Percentiles rank a stretch among this genome's conserved stretches.
Conservation (phyloP, 169 alveolate genomes). For the Plasmodium berghei region DNA sequence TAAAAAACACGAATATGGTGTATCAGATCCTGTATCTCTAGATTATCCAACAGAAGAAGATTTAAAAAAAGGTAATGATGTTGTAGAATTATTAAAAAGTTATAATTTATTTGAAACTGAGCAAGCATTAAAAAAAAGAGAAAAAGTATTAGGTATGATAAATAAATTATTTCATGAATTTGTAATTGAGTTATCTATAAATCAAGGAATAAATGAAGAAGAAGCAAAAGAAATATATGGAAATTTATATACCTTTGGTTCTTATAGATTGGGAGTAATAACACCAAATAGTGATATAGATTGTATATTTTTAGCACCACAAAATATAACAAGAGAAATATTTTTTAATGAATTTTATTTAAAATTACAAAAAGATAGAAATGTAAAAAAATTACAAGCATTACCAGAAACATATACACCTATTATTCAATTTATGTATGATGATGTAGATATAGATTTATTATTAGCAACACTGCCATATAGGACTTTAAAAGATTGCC, state of each 20-base stretch:
- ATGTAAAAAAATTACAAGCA: constrained; percentile 93
- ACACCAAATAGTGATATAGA: constrained; percentile 98
- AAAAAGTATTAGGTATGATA: constrained; percentile 91
- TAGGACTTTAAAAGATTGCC: constrained; percentile 86
- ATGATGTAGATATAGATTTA: constrained; percentile 96
- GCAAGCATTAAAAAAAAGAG: constrained; percentile 91
- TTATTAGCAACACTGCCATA: constrained; percentile 95
- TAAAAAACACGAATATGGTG: constrained; percentile 78
- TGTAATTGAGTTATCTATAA: constrained; percentile 86
- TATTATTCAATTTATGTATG: constrained; percentile 93
- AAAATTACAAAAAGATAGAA: constrained; percentile 91
- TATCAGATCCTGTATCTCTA: constrained; percentile 82
- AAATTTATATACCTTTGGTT: constrained; percentile 95
- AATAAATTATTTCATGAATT: constrained; percentile 92
- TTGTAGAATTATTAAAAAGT: constrained; percentile 83
- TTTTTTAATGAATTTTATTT: constrained; percentile 93
- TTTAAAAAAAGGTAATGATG: constrained; percentile 84
- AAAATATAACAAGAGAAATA: constrained; percentile 94
- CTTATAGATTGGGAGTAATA: constrained; percentile 97
- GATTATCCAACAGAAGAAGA: constrained; percentile 88
- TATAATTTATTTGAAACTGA: constrained; percentile 92
- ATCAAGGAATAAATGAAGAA: constrained; percentile 91
- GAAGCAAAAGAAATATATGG: constrained; percentile 93
- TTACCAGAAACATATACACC: constrained; percentile 98
- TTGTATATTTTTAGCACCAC: constrained; percentile 97